These are phyloP conservation scores for Diaporthe aspalathi DNA, from an alignment of 2,329 filamentous ascomycete species.

Conservation along the genomic window DNA sequence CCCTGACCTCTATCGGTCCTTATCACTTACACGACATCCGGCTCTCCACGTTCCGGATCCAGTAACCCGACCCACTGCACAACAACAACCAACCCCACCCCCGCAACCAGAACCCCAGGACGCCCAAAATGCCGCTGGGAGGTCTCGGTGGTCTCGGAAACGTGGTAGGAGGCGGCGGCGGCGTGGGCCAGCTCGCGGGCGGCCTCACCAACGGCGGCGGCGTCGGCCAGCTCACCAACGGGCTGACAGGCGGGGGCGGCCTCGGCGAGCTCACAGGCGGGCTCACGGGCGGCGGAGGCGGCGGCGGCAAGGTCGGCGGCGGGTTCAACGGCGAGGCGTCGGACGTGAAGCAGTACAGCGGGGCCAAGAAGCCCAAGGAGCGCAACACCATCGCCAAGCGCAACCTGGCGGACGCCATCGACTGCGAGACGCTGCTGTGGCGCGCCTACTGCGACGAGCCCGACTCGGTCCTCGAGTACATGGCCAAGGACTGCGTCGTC, in stretches of 20 bases:
- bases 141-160: conserved; percentile 27
- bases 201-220: conserved; percentile 7
- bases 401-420: conserved; percentile 51
- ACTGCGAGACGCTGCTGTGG: conserved; percentile 54
- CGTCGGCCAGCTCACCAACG: conserved; percentile 5
- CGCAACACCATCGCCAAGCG: conserved; percentile 53
- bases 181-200: background rate
- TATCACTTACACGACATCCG: conserved; percentile 20
- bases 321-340: conserved; percentile 36
- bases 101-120: background rate
- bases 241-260: conserved; percentile 2
- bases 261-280: conserved; percentile 21
- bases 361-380: conserved; percentile 45
- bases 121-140: conserved; percentile 12
- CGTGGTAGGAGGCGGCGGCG: background rate
- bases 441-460: conserved; percentile 52
- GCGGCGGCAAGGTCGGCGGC: conserved; percentile 34
- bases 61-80: conserved; percentile 2
- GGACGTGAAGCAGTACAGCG: conserved; percentile 40
- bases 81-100: background rate
- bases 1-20: background rate
- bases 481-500: conserved; percentile 53
- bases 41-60: conserved; percentile 11
- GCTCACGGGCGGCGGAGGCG: conserved; percentile 26
- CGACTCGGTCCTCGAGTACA: conserved; percentile 50